Base-by-base conservation (phyloP, 768 basidiomycete species). In the Pholiota conissans region DNA sequence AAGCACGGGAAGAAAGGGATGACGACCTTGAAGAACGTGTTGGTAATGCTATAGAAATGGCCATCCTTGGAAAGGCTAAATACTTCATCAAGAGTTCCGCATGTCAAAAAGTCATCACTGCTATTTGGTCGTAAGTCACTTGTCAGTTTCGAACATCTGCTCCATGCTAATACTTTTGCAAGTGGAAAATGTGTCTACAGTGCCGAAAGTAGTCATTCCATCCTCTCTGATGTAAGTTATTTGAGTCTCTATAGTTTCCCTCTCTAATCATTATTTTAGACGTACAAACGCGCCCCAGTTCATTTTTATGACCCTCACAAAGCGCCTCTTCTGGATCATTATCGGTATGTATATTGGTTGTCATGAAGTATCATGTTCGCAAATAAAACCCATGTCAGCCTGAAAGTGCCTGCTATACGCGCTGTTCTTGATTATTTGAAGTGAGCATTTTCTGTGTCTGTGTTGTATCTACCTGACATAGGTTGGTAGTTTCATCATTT, bases 231-330 rank as follows among this genome's bases (percentile, higher is more conserved):
- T 70, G 94, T 92, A 68, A 57, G 83, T 69, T 18, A 10, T 39
- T 55, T 40, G 20, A 22, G 9, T 10, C 14, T 11, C 20, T 47
- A 16, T 5, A 9, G 45, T 48, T 40, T 54, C 37, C 37, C 11
- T 42, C 5, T 58, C 34, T 56, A 46, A 20, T 53, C 22, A 39
- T 48, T 39, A 22, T 37, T 18, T 24, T 57, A 95, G 94, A 95
- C 91, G 26, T 98, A 98, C 73, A 97, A 97, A 76, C 83, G 88
- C 48, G 91, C 84, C 24, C 93, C 95, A 10, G 83, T 97, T 30
- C 92, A 95, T 69, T 90, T 96, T 64, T 97, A 98, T 70, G 93
- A 98, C 68, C 95, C 95, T 2, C 89, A 94, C 67, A 92, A 87
- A 69, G 95, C 95, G 0, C 93, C 95, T 16, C 71, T 97, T n/a